These are phyloP conservation scores for Scedosporium aurantiacum DNA, from an alignment of 2,329 filamentous ascomycete species.

Conservation along the genomic window DNA sequence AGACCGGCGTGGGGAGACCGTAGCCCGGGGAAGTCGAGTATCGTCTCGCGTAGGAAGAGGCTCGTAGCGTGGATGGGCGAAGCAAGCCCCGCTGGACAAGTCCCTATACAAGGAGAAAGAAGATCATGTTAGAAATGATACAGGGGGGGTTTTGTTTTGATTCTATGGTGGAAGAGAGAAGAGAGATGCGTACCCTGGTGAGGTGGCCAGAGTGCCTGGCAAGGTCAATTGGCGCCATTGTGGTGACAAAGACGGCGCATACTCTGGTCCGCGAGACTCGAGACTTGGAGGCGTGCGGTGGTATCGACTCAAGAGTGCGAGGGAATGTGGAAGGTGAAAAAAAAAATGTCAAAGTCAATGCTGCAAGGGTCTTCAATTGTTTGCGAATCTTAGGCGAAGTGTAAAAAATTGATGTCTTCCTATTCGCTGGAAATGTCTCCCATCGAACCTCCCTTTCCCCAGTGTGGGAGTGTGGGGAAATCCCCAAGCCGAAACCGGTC, in stretches of 20 bases:
- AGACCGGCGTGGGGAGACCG: conserved; percentile 51
- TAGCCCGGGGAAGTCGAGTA: conserved; percentile 26
- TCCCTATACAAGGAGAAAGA: too few relatives aligned
- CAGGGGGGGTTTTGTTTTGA: too few relatives aligned
- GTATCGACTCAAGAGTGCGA: too few relatives aligned
- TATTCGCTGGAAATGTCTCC: background rate
- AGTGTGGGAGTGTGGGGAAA: background rate
- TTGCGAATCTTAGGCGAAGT: background rate
- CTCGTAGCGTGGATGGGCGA: conserved; percentile 18
- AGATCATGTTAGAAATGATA: too few relatives aligned
- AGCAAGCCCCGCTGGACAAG: conserved; percentile 21
- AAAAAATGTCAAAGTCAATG: background rate
- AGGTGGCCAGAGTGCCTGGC: conserved; percentile 36
- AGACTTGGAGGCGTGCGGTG: too few relatives aligned
- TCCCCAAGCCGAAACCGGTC: too few relatives aligned
- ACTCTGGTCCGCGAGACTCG: background rate
- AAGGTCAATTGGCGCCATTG: conserved; percentile 40
- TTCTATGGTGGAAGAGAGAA: too few relatives aligned
- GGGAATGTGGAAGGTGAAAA: background rate
- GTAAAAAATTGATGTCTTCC: background rate
- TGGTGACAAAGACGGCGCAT: conserved; percentile 8
- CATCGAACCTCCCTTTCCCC: background rate
- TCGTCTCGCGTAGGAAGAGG: conserved; percentile 18
- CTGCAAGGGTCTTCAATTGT: background rate
- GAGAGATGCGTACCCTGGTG: conserved; percentile 27